These are phyloP conservation scores for Cryptosporidium parvum DNA, from an alignment of 169 alveolate genomes.

Conservation along the genomic window DNA sequence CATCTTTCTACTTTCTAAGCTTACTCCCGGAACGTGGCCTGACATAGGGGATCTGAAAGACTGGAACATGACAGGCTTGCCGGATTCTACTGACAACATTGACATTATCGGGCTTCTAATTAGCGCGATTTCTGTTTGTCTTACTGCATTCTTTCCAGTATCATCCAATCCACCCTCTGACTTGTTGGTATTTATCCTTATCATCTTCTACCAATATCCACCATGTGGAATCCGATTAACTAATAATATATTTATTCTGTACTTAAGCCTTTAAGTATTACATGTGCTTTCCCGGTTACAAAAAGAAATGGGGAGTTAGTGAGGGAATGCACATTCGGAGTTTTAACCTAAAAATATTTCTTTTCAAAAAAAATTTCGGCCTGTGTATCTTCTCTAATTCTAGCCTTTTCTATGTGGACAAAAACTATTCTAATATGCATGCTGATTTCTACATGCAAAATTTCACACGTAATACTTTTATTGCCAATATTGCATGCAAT, in stretches of 20 bases:
- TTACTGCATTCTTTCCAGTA: neutral
- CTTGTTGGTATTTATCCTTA: constrained; percentile 18
- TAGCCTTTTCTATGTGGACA: neutral
- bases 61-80: constrained; percentile 45
- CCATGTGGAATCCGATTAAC: neutral
- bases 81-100: constrained; percentile 66
- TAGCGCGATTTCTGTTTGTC: constrained; percentile 32
- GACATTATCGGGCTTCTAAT: constrained; percentile 76
- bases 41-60: constrained; percentile 65
- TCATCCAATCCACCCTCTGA: neutral
- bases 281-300: constrained; percentile 23
- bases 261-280: constrained; percentile 2
- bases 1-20: constrained; percentile 64
- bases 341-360: neutral
- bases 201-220: constrained; percentile 28
- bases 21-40: constrained; percentile 67
- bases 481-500: neutral
- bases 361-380: neutral
- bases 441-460: neutral
- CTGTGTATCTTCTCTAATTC: neutral
- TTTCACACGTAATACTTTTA: neutral
- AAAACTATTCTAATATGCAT: neutral
- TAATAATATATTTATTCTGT: neutral
- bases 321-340: constrained; percentile 11
- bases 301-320: constrained; percentile 9